Base-by-base conservation (phyloP, 2,329 filamentous ascomycete genomes). In the Phialocephala subalpina region DNA sequence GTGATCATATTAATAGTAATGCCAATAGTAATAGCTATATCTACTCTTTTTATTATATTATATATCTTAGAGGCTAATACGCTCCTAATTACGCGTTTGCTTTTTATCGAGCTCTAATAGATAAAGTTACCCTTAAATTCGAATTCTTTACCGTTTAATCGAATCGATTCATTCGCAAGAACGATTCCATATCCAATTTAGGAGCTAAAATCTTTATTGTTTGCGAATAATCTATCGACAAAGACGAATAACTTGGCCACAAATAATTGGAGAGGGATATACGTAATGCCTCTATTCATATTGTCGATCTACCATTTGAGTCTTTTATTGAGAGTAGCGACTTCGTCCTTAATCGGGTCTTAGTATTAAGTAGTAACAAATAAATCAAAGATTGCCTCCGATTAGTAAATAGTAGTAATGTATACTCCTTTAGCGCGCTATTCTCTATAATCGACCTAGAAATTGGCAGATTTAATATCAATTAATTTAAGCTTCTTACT, bases 151-250 rank as follows among this genome's bases (percentile, higher is more conserved):
- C 66, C 27, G 14, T 9, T 27, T 11, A n/a, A n/a, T n/a, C n/a
- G n/a, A 22, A 27, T 9, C 16, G 3, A 25, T 40, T 67, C 36
- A 57, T 71, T 72, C 6, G 38, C 57, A 29, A 73, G n/a, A 20
- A 69, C 49, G 33, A 72, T 69, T 12, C 64, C 36, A 59, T 62
- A 70, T 42, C 69, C 60, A 36, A 73, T 65, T 36, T 72, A 40
- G 3, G 58, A 71, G 29, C 52, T 70, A 6, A 72, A 55, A 52
- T 72, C 63, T 52, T 65, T 61, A 38, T 71, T 70, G 49, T 72
- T 72, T 18, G 47, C 59, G 58, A 71, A 71, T 1, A 57, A 71
- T n/a, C 35, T 36, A 55, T 72, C 35, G 1, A 68, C 29, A 47
- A 72, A 69, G 14, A 70, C 47, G 52, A 60, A 69, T 3, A 70